These are phyloP conservation scores for Lasiodiplodia hormozganensis DNA, from an alignment of 2,329 filamentous ascomycete genomes.

Conservation along the genomic window DNA sequence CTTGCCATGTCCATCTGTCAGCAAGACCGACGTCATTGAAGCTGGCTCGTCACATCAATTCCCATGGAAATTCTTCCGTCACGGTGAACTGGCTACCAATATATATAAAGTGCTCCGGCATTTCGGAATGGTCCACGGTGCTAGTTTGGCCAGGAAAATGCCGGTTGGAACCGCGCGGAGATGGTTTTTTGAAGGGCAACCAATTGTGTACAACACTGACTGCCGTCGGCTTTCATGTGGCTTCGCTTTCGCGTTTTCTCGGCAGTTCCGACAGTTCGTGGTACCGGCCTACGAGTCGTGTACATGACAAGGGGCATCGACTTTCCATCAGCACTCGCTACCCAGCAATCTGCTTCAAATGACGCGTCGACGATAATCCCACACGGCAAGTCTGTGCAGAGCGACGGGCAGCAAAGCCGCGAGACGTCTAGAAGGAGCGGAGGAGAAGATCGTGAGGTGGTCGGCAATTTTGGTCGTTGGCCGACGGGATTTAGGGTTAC, in stretches of 20 bases:
- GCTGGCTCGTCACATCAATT: not conserved
- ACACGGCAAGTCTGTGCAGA: not conserved
- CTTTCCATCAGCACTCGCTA: not conserved
- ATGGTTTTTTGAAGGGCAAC: not conserved
- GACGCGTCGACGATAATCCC: not conserved
- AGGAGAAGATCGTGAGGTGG: not conserved
- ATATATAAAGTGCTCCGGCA: too few species aligned
- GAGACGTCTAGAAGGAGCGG: not conserved
- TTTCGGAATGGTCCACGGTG: not conserved
- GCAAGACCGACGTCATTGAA: not conserved
- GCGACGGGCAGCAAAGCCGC: not conserved
- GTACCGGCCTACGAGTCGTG: not conserved
- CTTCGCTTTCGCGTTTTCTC: not conserved
- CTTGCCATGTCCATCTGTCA: not conserved
- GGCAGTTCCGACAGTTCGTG: not conserved
- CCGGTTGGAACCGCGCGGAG: slow-evolving; percentile 11
- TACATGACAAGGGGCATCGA: not conserved
- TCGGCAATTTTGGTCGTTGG: not conserved
- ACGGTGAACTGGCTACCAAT: too few species aligned
- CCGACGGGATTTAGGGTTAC: slow-evolving; percentile 5
- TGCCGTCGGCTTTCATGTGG: not conserved
- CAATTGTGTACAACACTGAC: too few species aligned
- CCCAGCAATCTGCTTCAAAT: not conserved
- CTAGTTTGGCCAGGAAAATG: not conserved
- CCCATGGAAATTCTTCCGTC: not conserved